These are phyloP conservation scores for Isoetes taiwanensis DNA, from an alignment of 75 land plant genomes.

Conservation along the genomic window DNA sequence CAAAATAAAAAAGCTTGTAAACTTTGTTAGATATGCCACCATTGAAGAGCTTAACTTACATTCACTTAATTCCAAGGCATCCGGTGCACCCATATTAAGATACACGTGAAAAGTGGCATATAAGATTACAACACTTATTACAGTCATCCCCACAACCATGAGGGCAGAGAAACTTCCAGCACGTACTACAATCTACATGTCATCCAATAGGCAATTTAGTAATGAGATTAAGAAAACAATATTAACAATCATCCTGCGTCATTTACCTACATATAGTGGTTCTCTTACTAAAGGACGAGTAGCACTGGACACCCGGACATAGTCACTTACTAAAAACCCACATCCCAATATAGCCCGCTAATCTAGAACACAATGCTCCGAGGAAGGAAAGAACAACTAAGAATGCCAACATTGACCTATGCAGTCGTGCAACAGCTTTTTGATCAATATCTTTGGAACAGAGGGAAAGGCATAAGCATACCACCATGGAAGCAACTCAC, in stretches of 20 bases:
- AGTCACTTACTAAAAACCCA: conserved; percentile 99
- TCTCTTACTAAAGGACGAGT: conserved; percentile 95
- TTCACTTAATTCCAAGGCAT: conserved; percentile 81
- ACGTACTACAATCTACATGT: conserved; percentile 65
- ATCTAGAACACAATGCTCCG: conserved; percentile 91
- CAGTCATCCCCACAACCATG: conserved; percentile 97
- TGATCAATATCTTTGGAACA: too few relatives aligned
- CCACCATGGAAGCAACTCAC: too few relatives aligned
- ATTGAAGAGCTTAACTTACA: conserved; percentile 36
- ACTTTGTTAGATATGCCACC: background rate
- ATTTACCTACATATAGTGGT: conserved; percentile 88
- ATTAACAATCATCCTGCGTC: too few relatives aligned
- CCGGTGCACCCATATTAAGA: conserved; percentile 58
- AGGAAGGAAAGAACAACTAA: conserved; percentile 84
- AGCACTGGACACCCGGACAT: conserved; percentile 95
- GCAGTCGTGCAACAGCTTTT: too few relatives aligned
- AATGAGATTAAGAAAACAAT: too few relatives aligned
- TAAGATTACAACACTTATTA: conserved; percentile 68
- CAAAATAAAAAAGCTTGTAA: too few relatives aligned
- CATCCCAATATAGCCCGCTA: conserved; percentile 99
- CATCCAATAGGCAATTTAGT: too few relatives aligned
- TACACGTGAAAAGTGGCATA: conserved; percentile 82
- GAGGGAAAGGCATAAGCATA: too few relatives aligned
- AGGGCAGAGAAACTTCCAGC: conserved; percentile 99
- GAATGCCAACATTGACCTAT: conserved; percentile 71